phyloP scores from a whole-genome alignment of 2,329 filamentous ascomycete genomes.

The Paecilomyces niveus region DNA sequence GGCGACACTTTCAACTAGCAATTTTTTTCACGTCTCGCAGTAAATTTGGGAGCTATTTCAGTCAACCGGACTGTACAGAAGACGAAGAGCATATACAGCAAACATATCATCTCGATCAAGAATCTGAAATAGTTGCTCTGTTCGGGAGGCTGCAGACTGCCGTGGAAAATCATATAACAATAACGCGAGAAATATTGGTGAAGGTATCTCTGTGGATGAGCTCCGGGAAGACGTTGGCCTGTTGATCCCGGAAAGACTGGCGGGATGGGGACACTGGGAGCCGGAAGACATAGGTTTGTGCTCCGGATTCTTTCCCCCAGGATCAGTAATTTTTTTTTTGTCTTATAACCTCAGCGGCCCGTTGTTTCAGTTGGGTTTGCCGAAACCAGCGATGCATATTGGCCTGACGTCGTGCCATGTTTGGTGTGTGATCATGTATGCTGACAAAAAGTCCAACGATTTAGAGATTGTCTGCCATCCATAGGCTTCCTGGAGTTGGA shows the following conservation, averaged over 20 bases:
- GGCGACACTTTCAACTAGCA: not conserved
- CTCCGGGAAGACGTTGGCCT: not conserved
- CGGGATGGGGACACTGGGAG: conserved; percentile 34
- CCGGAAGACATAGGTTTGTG: conserved; percentile 30
- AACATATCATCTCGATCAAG: not conserved
- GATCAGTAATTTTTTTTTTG: not conserved
- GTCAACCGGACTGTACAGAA: not conserved
- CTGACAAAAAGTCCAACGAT: conserved; percentile 14
- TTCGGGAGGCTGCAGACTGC: not conserved
- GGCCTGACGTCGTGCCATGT: not conserved
- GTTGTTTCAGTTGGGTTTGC: conserved; percentile 2
- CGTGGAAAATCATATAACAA: not conserved
- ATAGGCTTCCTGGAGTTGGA: conserved; percentile 34
- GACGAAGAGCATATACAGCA: not conserved
- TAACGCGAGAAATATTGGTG: not conserved
- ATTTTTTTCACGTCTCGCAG: not conserved
- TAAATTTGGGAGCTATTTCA: not conserved
- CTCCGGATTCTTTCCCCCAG: not conserved
- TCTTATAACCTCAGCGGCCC: not conserved
- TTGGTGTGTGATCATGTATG: conserved; percentile 2
- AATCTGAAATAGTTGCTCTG: not conserved
- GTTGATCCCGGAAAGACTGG: conserved; percentile 7
- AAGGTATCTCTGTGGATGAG: conserved; percentile 10
- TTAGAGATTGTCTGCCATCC: conserved; percentile 37
- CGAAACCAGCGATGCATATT: not conserved